Percentiles rank a stretch among this genome's conserved stretches.
phyloP scores from a whole-genome alignment of 2,329 filamentous ascomycete genomes.

The Tympanopsis confertula region DNA sequence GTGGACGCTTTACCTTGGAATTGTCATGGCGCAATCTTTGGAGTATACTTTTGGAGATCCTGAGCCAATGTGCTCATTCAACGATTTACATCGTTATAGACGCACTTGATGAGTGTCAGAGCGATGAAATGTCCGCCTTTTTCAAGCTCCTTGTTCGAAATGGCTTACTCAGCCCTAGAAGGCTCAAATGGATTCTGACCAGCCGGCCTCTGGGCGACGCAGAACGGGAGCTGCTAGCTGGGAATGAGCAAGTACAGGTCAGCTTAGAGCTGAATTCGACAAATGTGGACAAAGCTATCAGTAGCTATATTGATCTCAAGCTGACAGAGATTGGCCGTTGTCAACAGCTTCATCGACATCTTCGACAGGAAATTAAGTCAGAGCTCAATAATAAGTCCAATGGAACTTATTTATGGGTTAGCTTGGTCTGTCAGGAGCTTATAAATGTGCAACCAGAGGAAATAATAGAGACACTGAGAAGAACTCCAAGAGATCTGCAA shows the following conservation, averaged over 20 bases:
- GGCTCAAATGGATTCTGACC: conserved; percentile 16
- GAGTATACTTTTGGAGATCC: no score
- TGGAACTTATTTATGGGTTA: conserved; percentile 14
- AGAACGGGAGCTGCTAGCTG: conserved; percentile 10
- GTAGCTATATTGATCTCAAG: conserved; percentile 9
- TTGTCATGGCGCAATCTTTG: no score
- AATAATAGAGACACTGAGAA: conserved; percentile 7
- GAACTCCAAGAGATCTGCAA: conserved; percentile 9
- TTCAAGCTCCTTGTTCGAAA: conserved; percentile 5
- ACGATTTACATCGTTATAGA: no score
- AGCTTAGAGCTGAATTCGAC: conserved; percentile 9
- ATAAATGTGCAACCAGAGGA: conserved; percentile 4
- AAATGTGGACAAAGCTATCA: conserved; percentile 8
- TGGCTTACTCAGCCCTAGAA: conserved; percentile 8
- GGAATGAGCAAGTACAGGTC: conserved; percentile 8
- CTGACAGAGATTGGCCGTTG: conserved; percentile 8
- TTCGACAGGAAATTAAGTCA: conserved; percentile 4
- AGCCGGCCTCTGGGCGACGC: conserved; percentile 12
- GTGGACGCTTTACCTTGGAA: no score
- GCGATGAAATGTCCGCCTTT: no score
- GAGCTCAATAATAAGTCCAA: conserved; percentile 8
- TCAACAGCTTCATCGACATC: conserved; percentile 5
- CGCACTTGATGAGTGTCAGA: no score
- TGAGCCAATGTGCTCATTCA: no score
- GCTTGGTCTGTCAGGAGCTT: conserved; percentile 13